Conservation (phyloP, 2,329 filamentous ascomycete species). For the Claviceps fusiformis region DNA sequence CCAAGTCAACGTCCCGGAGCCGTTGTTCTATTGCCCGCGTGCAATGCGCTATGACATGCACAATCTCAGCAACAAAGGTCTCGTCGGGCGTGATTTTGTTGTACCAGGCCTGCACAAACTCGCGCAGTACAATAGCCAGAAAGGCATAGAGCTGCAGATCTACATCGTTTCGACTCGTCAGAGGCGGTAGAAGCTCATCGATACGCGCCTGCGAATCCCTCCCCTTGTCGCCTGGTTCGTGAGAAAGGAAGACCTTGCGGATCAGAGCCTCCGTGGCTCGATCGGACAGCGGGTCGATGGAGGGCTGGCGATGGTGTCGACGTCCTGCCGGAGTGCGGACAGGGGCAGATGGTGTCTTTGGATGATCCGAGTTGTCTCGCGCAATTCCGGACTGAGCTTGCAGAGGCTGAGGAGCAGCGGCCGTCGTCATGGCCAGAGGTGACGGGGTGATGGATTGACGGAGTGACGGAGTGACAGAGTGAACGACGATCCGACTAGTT, state of each 20-base stretch:
- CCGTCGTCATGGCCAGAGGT: constrained; percentile 13
- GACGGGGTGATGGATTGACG: constrained; percentile 3
- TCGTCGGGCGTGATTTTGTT: constrained; percentile 82
- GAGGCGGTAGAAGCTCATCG: constrained; percentile 70
- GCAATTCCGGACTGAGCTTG: constrained; percentile 6
- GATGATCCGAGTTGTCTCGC: constrained; percentile 3
- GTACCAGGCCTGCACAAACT: constrained; percentile 92
- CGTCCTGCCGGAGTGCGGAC: constrained; percentile 15
- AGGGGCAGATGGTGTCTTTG: constrained; percentile 6
- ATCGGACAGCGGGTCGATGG: constrained; percentile 51
- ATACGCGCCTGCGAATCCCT: constrained; percentile 40
- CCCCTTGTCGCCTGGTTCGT: constrained; percentile 47
- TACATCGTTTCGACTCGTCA: constrained; percentile 89
- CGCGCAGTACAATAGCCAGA: constrained; percentile 75
- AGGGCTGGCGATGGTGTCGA: constrained; percentile 19
- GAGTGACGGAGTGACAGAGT: no score
- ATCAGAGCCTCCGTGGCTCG: constrained; percentile 70
- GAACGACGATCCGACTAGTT: neutral
- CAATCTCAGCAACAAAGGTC: constrained; percentile 71
- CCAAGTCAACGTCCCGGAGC: constrained; percentile 67
- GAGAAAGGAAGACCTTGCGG: constrained; percentile 70
- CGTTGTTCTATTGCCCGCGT: constrained; percentile 79
- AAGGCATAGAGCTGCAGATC: constrained; percentile 89
- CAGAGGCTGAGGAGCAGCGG: constrained; percentile 6
- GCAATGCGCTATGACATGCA: constrained; percentile 85